Evolutionary conservation across 176 grass and related monocot genomes (phyloP).

Genomic region (Raddia distichophylla): DNA sequence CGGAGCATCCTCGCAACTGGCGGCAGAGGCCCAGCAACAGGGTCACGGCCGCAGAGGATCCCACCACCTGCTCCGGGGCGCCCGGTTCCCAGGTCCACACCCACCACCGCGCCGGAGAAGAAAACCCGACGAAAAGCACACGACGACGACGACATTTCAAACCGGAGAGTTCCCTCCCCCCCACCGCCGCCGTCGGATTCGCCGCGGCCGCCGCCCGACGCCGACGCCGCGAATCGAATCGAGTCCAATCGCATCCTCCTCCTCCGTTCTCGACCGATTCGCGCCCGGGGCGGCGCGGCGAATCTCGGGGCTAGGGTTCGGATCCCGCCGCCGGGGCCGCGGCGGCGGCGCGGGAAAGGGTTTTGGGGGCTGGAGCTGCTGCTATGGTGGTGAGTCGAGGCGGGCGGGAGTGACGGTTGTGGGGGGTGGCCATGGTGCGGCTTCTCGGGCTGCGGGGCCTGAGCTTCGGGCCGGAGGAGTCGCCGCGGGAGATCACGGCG

Average conservation of each 20-base stretch:
- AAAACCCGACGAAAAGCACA: constrained; percentile 27
- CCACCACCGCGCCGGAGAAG: constrained; percentile 55
- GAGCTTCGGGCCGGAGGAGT: constrained; percentile 82
- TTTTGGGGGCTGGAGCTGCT: constrained; percentile 57
- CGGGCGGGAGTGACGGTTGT: constrained; percentile 23
- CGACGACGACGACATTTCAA: constrained; percentile 44
- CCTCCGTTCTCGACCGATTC: neutral
- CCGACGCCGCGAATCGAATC: constrained; percentile 39
- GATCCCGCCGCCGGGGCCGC: neutral
- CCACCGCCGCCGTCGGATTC: constrained; percentile 36
- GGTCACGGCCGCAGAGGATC: constrained; percentile 20
- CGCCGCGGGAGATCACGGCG: constrained; percentile 84
- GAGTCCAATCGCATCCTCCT: constrained; percentile 16
- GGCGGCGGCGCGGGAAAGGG: neutral
- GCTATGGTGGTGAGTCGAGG: constrained; percentile 35
- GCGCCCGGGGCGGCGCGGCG: neutral
- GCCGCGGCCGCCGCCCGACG: neutral
- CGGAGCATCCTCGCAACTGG: neutral
- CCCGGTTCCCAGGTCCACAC: neutral
- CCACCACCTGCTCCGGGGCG: constrained; percentile 2
- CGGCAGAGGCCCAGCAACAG: neutral
- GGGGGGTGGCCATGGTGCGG: constrained; percentile 73
- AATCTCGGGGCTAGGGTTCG: constrained; percentile 51
- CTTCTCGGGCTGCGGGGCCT: constrained; percentile 74
- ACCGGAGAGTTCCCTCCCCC: constrained; percentile 36